These are phyloP conservation scores for Rhizoctonia solani DNA, from an alignment of 1,284 basidiomycete genomes.

Conservation along the genomic window DNA sequence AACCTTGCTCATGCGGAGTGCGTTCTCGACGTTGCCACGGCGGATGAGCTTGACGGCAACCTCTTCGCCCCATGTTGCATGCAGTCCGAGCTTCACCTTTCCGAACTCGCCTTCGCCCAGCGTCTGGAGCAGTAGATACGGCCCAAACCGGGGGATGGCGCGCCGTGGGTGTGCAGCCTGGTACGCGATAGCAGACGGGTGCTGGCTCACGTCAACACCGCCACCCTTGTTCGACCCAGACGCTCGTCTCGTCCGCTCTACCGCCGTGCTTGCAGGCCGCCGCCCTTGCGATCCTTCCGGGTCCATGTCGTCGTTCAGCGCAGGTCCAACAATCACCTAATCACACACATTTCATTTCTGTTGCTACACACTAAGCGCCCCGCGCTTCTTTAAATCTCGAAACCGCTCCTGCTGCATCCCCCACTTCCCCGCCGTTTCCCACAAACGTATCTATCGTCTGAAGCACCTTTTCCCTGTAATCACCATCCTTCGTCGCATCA, in stretches of 20 bases:
- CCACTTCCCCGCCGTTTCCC: background rate
- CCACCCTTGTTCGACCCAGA: background rate
- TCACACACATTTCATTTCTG: slow-evolving; percentile 17
- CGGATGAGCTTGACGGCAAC: slow-evolving; percentile 99
- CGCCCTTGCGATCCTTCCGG: slow-evolving; percentile 10
- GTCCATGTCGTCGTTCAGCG: slow-evolving; percentile 30
- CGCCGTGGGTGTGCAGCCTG: slow-evolving; percentile 81
- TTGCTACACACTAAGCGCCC: slow-evolving; percentile 20
- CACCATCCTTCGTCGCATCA: slow-evolving; percentile 1
- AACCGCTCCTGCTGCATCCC: background rate
- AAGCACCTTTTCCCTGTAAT: slow-evolving; percentile 13
- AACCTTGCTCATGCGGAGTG: slow-evolving; percentile 90
- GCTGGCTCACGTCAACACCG: slow-evolving; percentile 67
- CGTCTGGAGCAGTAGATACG: slow-evolving; percentile 93
- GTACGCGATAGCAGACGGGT: slow-evolving; percentile 87
- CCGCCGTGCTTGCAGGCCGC: slow-evolving; percentile 17
- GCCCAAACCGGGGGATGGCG: slow-evolving; percentile 89
- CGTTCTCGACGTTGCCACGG: slow-evolving; percentile 87
- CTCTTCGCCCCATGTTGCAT: slow-evolving; percentile 94
- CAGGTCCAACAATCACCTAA: slow-evolving; percentile 27
- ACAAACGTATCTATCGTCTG: slow-evolving; percentile 1
- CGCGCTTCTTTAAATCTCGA: slow-evolving; percentile 8
- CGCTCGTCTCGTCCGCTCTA: background rate
- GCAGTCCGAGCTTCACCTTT: slow-evolving; percentile 97
- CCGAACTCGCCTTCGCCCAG: slow-evolving; percentile 99